Conservation (phyloP, 352 stramenopile genomes). For the Globisporangium echinulatum region DNA sequence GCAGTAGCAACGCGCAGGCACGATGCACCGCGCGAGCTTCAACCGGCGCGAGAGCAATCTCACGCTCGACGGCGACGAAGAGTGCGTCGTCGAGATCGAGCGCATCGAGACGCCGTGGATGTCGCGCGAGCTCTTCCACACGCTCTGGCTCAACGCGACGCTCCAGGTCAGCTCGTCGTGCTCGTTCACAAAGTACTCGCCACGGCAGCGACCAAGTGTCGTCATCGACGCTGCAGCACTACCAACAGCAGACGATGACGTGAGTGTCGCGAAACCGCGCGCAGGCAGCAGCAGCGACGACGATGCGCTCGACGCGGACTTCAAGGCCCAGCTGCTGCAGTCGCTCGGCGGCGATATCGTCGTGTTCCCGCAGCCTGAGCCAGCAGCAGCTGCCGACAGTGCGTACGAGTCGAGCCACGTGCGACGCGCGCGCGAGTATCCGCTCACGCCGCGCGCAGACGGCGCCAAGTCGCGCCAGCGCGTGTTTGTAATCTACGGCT, state of each 20-base stretch:
- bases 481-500: slow-evolving; percentile 48
- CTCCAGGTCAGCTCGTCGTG: slow-evolving; percentile 48
- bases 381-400: background rate
- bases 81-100: slow-evolving; percentile 28
- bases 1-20: background rate
- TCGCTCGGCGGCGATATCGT: slow-evolving; percentile 53
- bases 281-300: slow-evolving; percentile 15
- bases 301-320: slow-evolving; percentile 13
- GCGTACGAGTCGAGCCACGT: too few relatives aligned
- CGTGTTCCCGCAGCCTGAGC: slow-evolving; percentile 26
- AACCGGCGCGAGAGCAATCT: slow-evolving; percentile 55
- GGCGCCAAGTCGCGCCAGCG: slow-evolving; percentile 7
- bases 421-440: background rate
- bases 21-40: slow-evolving; percentile 9
- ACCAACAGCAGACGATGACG: slow-evolving; percentile 1
- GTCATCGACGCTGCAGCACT: background rate
- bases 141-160: slow-evolving; percentile 55
- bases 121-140: slow-evolving; percentile 54
- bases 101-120: slow-evolving; percentile 51
- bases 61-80: slow-evolving; percentile 58
- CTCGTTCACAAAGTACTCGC: slow-evolving; percentile 37
- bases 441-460: slow-evolving; percentile 9
- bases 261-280: background rate
- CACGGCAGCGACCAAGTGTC: background rate
- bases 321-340: slow-evolving; percentile 43